phyloP scores from a whole-genome alignment of 1,284 basidiomycete genomes.

The Sphagnurus paluster region DNA sequence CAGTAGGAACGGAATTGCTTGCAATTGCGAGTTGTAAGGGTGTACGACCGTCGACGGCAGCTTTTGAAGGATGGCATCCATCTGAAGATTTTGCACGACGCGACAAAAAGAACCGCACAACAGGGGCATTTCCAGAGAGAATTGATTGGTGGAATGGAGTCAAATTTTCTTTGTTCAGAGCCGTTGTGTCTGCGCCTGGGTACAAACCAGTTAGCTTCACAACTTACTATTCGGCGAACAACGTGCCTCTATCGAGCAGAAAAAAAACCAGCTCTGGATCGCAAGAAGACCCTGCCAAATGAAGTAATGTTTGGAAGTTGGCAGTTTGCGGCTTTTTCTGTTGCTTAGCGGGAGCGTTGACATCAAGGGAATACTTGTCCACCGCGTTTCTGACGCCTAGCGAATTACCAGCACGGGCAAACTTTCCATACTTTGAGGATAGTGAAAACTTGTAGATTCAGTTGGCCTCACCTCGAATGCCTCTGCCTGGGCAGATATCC shows the following conservation, averaged over 20 bases:
- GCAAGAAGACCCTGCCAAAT: constrained; percentile 31
- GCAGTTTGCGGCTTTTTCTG: constrained; percentile 21
- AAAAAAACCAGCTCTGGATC: constrained; percentile 30
- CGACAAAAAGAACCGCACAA: constrained; percentile 32
- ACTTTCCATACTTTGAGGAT: constrained; percentile 14
- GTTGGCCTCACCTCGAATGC: constrained; percentile 28
- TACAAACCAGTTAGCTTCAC: background rate
- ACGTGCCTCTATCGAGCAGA: constrained; percentile 34
- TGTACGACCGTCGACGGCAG: constrained; percentile 32
- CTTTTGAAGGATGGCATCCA: constrained; percentile 36
- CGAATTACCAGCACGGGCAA: constrained; percentile 28
- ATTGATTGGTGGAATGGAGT: constrained; percentile 36
- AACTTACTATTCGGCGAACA: background rate
- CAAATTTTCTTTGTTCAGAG: constrained; percentile 30
- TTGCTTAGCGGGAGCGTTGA: constrained; percentile 27
- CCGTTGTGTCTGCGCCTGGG: constrained; percentile 30
- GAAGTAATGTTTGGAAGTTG: constrained; percentile 33
- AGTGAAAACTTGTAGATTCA: background rate
- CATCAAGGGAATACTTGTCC: constrained; percentile 30
- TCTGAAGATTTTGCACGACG: constrained; percentile 28
- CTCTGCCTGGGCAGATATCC: constrained; percentile 26
- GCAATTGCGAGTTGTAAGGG: constrained; percentile 37
- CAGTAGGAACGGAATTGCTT: constrained; percentile 27
- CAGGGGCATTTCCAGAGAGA: constrained; percentile 28
- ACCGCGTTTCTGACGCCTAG: constrained; percentile 25